Conservation (phyloP, 2,329 filamentous ascomycete genomes). For the Amauroascus verrucosus region DNA sequence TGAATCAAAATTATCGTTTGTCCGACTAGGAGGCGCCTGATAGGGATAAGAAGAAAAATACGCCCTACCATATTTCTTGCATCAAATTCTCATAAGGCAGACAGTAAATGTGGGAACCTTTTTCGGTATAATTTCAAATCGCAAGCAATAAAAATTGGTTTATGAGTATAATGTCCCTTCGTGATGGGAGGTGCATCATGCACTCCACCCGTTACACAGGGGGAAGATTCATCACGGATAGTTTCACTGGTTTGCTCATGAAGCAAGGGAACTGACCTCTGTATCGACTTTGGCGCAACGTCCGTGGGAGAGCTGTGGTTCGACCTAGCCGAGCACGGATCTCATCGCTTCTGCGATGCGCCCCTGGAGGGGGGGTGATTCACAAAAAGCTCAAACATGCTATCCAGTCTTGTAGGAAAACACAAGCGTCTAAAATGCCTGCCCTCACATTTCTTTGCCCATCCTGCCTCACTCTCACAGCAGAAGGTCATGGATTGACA, state of each 20-base stretch:
- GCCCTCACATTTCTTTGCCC: neutral
- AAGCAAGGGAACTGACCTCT: neutral
- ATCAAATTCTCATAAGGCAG: constrained; percentile 3
- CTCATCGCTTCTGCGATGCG: neutral
- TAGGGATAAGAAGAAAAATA: neutral
- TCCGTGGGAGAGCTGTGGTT: neutral
- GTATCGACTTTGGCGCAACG: neutral
- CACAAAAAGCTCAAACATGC: too few relatives aligned
- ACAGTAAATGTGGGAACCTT: neutral
- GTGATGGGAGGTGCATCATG: neutral
- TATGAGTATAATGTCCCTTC: neutral
- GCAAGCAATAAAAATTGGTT: neutral
- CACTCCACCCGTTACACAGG: neutral
- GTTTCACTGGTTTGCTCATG: neutral
- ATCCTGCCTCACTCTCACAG: neutral
- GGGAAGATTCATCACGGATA: neutral
- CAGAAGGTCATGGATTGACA: neutral
- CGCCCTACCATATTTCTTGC: constrained; percentile 3
- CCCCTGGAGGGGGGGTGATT: too few relatives aligned
- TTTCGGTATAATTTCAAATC: neutral
- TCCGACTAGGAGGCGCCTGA: neutral
- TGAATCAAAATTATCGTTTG: neutral
- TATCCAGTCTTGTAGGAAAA: too few relatives aligned
- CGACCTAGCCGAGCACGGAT: neutral
- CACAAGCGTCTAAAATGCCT: neutral